A percentile compares a stretch with the other conserved stretches of the same genome.
phyloP scores from a whole-genome alignment of 164 flowering plant species.

The Macadamia tetraphylla region DNA sequence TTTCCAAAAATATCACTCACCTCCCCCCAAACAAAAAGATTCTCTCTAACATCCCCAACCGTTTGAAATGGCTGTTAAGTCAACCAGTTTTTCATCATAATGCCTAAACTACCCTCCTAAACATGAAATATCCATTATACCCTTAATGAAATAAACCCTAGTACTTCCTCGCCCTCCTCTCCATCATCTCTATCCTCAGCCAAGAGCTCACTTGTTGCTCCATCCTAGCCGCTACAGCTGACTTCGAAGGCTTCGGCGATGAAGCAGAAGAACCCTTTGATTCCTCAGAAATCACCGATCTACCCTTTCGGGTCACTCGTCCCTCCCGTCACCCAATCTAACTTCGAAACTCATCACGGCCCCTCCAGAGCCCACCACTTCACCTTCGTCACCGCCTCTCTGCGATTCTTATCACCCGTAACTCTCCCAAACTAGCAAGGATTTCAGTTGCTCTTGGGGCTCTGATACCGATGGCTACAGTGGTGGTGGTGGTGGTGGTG shows the following conservation, averaged over 20 bases:
- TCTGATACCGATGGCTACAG: conserved; percentile 48
- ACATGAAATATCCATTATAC: too few relatives aligned
- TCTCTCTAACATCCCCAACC: too few relatives aligned
- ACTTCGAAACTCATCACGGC: conserved; percentile 26
- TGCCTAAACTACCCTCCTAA: too few relatives aligned
- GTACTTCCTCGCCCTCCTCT: conserved; percentile 33
- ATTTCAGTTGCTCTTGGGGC: conserved; percentile 26
- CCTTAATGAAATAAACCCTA: conserved; percentile 7
- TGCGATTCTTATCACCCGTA: conserved; percentile 7
- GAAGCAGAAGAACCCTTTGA: conserved; percentile 36
- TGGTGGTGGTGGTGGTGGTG: conserved; percentile 4
- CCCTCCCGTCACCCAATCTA: conserved; percentile 42
- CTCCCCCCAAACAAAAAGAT: too few relatives aligned
- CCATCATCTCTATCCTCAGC: conserved; percentile 37
- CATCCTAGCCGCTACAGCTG: conserved; percentile 29
- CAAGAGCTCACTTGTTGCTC: conserved; percentile 33
- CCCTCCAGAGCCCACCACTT: conserved; percentile 18
- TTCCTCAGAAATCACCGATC: conserved; percentile 13
- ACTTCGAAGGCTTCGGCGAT: conserved; percentile 85
- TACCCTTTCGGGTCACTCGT: conserved; percentile 22
- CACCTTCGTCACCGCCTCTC: conserved; percentile 17
- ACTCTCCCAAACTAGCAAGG: conserved; percentile 34
- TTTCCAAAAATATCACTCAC: too few relatives aligned
- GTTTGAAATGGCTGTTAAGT: too few relatives aligned
- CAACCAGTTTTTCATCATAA: too few relatives aligned